Conservation (phyloP, 2,329 filamentous ascomycete species). For the Colletotrichum agaves region DNA sequence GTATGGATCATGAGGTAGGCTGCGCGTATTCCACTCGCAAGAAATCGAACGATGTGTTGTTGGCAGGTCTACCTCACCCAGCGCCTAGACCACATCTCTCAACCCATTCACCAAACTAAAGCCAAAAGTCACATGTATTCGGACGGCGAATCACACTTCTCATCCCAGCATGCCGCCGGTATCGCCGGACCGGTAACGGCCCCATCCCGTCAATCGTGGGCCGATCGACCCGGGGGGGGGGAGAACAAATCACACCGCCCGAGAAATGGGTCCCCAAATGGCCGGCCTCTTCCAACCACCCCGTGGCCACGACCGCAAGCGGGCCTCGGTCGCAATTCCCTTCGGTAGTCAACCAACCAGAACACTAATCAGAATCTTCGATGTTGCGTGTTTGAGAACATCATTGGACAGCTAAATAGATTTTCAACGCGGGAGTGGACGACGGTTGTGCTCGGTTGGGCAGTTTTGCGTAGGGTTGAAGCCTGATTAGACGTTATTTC, state of each 20-base stretch:
- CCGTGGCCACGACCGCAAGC: background rate
- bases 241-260: too few species aligned
- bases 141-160: too few species aligned
- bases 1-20: too few species aligned
- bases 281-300: background rate
- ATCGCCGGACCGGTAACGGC: background rate
- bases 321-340: slow-evolving; percentile 7
- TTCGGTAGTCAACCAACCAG: slow-evolving; percentile 31
- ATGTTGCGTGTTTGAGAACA: background rate
- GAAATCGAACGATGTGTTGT: too few species aligned
- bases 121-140: too few species aligned
- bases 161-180: background rate
- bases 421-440: background rate
- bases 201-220: slow-evolving; percentile 13
- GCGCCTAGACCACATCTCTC: too few species aligned
- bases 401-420: background rate
- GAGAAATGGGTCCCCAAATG: background rate
- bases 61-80: too few species aligned
- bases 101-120: too few species aligned
- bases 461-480: slow-evolving; percentile 3
- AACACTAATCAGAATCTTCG: too few species aligned
- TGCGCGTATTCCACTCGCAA: too few species aligned
- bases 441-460: slow-evolving; percentile 5
- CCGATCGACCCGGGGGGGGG: background rate
- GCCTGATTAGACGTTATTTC: background rate